Conservation (phyloP, 164 flowering plant genomes). For the Tetrastigma voinierianum region DNA sequence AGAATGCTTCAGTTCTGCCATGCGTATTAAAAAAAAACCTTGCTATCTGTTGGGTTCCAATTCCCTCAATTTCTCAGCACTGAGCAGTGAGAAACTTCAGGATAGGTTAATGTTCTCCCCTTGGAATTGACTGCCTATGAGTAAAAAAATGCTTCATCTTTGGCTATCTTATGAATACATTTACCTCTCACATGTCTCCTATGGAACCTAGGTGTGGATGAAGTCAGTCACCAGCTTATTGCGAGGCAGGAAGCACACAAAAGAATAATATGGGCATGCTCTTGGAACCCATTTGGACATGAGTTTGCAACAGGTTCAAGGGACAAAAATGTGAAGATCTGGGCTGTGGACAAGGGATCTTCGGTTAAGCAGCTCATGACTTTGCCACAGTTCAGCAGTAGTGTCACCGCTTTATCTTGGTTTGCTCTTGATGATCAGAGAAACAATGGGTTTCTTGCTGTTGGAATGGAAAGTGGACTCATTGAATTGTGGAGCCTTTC, state of each 20-base stretch:
- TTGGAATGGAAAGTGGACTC: conserved; percentile 88
- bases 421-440: conserved; percentile 34
- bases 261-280: conserved; percentile 95
- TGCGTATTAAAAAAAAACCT: too few relatives aligned
- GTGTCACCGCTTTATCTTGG: conserved; percentile 91
- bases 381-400: conserved; percentile 60
- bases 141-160: too few relatives aligned
- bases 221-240: conserved; percentile 52
- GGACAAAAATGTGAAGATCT: conserved; percentile 90
- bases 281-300: conserved; percentile 88
- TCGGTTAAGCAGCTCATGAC: conserved; percentile 61
- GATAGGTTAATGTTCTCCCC: too few relatives aligned
- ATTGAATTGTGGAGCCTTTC: conserved; percentile 75
- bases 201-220: conserved; percentile 33
- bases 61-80: too few relatives aligned
- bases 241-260: conserved; percentile 86
- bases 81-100: too few relatives aligned
- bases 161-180: neutral
- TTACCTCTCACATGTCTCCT: conserved; percentile 1
- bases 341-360: conserved; percentile 56
- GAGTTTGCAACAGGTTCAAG: conserved; percentile 96
- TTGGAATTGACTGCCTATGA: too few relatives aligned
- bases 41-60: too few relatives aligned
- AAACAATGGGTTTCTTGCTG: conserved; percentile 64
- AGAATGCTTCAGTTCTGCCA: too few relatives aligned